Evolutionary conservation across 345 rosid genomes (phyloP).

Genomic region (Eucalyptus urophylla): DNA sequence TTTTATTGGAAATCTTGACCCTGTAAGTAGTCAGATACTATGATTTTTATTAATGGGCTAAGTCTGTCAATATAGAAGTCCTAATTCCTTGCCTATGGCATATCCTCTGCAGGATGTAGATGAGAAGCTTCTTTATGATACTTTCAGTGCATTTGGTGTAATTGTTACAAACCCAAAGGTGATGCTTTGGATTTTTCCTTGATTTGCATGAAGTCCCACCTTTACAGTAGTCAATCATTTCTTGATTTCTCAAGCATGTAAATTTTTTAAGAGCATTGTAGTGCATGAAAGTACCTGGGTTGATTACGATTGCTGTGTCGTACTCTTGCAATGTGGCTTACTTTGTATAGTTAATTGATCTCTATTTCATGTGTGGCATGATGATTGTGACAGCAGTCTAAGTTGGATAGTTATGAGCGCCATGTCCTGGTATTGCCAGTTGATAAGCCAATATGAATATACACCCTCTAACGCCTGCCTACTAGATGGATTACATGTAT

Average conservation of each 20-base stretch:
- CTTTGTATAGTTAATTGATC: neutral
- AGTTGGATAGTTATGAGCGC: neutral
- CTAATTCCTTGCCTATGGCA: neutral
- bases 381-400: neutral
- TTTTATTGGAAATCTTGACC: constrained; percentile 94
- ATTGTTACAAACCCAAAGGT: constrained; percentile 99
- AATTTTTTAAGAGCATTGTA: neutral
- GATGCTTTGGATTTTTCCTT: neutral
- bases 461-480: neutral
- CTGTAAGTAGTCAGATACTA: constrained; percentile 36
- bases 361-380: neutral
- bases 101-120: constrained; percentile 74
- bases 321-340: neutral
- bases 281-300: neutral
- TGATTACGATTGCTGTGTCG: neutral
- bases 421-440: neutral
- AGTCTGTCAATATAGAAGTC: neutral
- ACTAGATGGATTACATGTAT: neutral
- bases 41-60: neutral
- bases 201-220: neutral
- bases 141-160: constrained; percentile 97
- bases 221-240: neutral
- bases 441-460: neutral
- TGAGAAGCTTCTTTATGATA: constrained; percentile 92
- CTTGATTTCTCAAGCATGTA: neutral